Base-by-base conservation (phyloP, 1,284 basidiomycete genomes). In the Amylostereum chailletii region DNA sequence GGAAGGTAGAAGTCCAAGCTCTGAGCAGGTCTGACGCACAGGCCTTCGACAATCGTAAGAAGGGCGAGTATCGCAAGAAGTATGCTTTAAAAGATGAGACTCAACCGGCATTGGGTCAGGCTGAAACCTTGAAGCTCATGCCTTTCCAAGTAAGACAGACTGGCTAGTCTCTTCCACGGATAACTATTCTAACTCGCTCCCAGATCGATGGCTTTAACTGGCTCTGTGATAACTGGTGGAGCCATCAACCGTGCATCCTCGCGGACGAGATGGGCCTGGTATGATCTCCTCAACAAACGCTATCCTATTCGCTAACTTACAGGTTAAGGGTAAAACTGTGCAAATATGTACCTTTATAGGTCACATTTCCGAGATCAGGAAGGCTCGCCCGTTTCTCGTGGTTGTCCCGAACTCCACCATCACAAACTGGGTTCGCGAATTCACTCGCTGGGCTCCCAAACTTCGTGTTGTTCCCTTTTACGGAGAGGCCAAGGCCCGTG, bases 241-340 rank as follows among this genome's bases (percentile, higher is more conserved):
- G 81, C 56, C 75, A 77, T 42, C 90, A 94, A 55, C 83, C 86
- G 37, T 94, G 89, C 57, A 98, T 97, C 56, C 76, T 98, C n/a
- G 94, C 94, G 2, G 95, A 99, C 62, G 95, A 98, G 67, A 98
- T 99, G 95, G 94, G 92, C 48, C 67, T 94, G 57, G 88, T 88
- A 64, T 52, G 79, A 65, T 34, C 9, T 9, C 8, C n/a, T n/a
- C 7, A 30, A 43, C 42, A 6, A 39, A 29, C 34, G 31, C 30
- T 29, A 5, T 36, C 8, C 11, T 32, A 39, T 50, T 37, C 32
- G 48, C 30, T 26, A 53, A 45, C 42, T 45, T 50, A 53, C 53
- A 57, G 11, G 53, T 34, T 6, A 55, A 94, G 81, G 92, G 91
- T 0, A 94, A 94, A 74, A 97, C 94, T 0, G 89, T 98, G 2